These are phyloP conservation scores for Vaccinium darrowii DNA, from an alignment of 148 eudicot genomes.

Conservation along the genomic window DNA sequence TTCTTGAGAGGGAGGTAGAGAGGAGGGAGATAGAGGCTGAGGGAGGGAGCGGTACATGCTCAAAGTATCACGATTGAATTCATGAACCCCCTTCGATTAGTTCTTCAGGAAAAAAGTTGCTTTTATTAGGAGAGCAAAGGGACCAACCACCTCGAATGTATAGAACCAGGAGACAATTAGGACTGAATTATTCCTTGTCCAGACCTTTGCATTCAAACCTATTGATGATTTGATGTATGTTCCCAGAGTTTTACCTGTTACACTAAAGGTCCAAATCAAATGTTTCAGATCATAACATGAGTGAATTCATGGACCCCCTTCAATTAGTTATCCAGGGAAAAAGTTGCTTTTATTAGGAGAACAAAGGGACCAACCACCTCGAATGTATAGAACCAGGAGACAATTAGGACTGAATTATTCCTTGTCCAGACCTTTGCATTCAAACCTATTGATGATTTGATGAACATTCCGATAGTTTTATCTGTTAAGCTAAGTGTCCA, in stretches of 20 bases:
- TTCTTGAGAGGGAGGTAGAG: background rate
- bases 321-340: constrained; percentile 23
- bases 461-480: background rate
- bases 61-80: background rate
- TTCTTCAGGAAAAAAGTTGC: background rate
- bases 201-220: background rate
- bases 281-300: no score
- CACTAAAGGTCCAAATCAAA: no score
- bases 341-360: background rate
- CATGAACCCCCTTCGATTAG: constrained; percentile 24
- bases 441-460: background rate
- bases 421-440: background rate
- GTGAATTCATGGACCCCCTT: background rate
- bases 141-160: background rate
- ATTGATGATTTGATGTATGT: no score
- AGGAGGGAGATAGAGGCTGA: no score
- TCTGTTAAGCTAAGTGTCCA: background rate
- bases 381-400: background rate
- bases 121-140: background rate
- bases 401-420: background rate
- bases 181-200: background rate
- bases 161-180: background rate
- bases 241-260: background rate
- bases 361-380: background rate
- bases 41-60: background rate